Conservation (phyloP, 2,329 filamentous ascomycete genomes). For the Emmonsiellopsis sp. region DNA sequence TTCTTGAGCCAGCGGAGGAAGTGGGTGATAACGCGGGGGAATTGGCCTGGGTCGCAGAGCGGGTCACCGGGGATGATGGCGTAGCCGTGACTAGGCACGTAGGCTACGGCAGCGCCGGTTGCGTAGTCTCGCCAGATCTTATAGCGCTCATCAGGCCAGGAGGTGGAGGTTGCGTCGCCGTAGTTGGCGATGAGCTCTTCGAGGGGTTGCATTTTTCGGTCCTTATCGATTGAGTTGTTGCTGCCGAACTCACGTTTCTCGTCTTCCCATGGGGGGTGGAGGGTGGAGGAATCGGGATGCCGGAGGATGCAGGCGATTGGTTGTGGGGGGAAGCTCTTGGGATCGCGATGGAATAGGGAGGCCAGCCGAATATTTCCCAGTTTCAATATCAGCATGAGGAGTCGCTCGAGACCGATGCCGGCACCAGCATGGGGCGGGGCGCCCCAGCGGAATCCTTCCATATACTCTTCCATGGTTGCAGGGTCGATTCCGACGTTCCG, state of each 20-base stretch:
- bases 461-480: conserved; percentile 79
- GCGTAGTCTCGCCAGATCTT: conserved; percentile 72
- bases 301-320: conserved; percentile 56
- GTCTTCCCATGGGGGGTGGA: conserved; percentile 54
- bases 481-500: conserved; percentile 64
- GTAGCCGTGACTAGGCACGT: conserved; percentile 65
- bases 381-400: conserved; percentile 76
- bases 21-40: conserved; percentile 58
- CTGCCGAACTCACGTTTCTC: conserved; percentile 20
- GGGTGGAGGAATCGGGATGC: conserved; percentile 79
- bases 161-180: conserved; percentile 86
- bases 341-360: conserved; percentile 78
- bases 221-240: conserved; percentile 32
- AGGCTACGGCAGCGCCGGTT: conserved; percentile 78
- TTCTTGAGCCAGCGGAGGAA: conserved; percentile 69
- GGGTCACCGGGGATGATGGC: conserved; percentile 82
- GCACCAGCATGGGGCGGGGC: conserved; percentile 84
- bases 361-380: conserved; percentile 84
- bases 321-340: conserved; percentile 69
- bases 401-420: conserved; percentile 80
- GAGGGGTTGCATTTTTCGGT: conserved; percentile 57
- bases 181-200: conserved; percentile 92
- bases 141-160: conserved; percentile 84
- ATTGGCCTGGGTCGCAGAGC: conserved; percentile 71
- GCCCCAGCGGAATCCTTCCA: conserved; percentile 79